Conservation (phyloP, 305 asterid species). For the Fraxinus baroniana region DNA sequence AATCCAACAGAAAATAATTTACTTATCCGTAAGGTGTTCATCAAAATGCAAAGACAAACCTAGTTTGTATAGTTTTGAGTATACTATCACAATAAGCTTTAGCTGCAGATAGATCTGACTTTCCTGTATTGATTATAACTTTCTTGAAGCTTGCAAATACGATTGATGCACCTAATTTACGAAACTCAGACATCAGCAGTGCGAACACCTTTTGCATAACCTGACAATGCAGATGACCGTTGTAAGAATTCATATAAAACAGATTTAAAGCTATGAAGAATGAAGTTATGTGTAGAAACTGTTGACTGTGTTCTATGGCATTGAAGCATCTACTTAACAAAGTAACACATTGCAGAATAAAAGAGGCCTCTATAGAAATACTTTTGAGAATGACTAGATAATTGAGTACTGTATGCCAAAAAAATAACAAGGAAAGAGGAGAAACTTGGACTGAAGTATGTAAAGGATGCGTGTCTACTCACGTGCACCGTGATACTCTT, state of each 20-base stretch:
- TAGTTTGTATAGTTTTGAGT: slow-evolving; percentile 71
- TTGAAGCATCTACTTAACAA: slow-evolving; percentile 7
- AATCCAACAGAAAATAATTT: slow-evolving; percentile 16
- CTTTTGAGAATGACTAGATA: slow-evolving; percentile 8
- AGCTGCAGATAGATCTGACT: slow-evolving; percentile 81
- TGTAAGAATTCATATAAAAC: slow-evolving; percentile 13
- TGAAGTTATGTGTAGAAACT: slow-evolving; percentile 13
- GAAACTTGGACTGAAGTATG: slow-evolving; percentile 11
- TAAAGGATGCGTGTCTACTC: slow-evolving; percentile 9
- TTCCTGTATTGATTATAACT: slow-evolving; percentile 89
- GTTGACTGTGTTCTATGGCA: slow-evolving; percentile 5
- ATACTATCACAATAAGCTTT: slow-evolving; percentile 93
- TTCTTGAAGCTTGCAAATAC: slow-evolving; percentile 84
- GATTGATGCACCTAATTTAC: slow-evolving; percentile 83
- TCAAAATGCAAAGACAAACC: slow-evolving; percentile 46
- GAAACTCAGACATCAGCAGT: slow-evolving; percentile 87
- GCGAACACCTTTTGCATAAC: slow-evolving; percentile 96
- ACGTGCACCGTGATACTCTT: slow-evolving; percentile 18
- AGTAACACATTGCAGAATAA: neutral
- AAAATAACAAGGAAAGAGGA: slow-evolving; percentile 12
- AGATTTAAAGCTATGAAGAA: slow-evolving; percentile 10
- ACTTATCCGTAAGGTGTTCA: slow-evolving; percentile 8
- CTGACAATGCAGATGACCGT: slow-evolving; percentile 41
- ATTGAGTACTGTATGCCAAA: slow-evolving; percentile 8
- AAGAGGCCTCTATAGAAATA: neutral